Percentiles rank a stretch among this genome's conserved stretches.
phyloP scores from a whole-genome alignment of 305 asterid genomes.

The Andrographis paniculata region DNA sequence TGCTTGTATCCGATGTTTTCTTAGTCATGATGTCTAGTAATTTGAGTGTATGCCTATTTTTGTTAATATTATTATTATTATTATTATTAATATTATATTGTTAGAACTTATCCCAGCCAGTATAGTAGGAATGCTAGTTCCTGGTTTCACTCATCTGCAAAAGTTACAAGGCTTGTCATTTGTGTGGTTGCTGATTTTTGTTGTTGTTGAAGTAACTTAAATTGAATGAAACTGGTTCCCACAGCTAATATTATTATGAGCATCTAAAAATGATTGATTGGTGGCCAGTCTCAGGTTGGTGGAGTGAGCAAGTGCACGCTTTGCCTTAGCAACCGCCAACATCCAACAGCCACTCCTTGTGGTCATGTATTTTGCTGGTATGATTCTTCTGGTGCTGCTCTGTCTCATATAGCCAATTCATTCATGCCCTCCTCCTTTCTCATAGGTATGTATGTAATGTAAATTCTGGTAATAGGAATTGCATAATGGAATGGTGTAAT shows the following conservation, averaged over 20 bases:
- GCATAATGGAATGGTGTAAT: constrained; percentile 99
- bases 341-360: constrained; percentile 95
- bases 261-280: constrained; percentile 10
- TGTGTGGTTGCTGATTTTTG: neutral
- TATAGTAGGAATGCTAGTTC: neutral
- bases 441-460: too few relatives aligned
- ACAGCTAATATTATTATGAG: neutral
- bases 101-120: too few relatives aligned
- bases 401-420: too few relatives aligned
- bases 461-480: constrained; percentile 56
- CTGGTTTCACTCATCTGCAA: neutral
- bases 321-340: constrained; percentile 86
- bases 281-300: constrained; percentile 51
- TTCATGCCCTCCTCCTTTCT: too few relatives aligned
- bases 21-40: too few relatives aligned
- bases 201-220: neutral
- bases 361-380: constrained; percentile 99
- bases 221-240: constrained; percentile 4
- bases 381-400: too few relatives aligned
- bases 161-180: neutral
- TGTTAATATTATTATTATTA: too few relatives aligned
- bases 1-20: too few relatives aligned
- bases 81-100: too few relatives aligned
- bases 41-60: too few relatives aligned
- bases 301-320: constrained; percentile 89